Base-by-base conservation (phyloP, 1,284 basidiomycete genomes). In the Cryptococcus sp. region DNA sequence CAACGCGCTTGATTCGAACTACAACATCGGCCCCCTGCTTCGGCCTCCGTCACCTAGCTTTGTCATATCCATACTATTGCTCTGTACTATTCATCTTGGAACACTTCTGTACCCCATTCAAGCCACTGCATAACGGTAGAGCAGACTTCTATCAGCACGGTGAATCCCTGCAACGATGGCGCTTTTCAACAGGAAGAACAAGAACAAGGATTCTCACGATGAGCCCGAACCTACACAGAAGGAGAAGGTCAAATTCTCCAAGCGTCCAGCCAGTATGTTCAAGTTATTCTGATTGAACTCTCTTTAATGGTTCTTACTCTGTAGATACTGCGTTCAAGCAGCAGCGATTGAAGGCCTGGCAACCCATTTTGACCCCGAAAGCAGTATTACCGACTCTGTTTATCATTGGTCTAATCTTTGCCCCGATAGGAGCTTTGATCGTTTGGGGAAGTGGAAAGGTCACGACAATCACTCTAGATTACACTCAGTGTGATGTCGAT, bases 281-380 rank as follows among this genome's bases (percentile, higher is more conserved):
- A n/a, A n/a, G n/a, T n/a, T n/a, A n/a, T n/a, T n/a, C n/a, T 34
- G 43, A 21, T 24, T 14, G 19, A 11, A 28, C 19, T 14, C 24
- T 36, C 34, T 25, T 36, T 31, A n/a, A n/a, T n/a, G n/a, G n/a
- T n/a, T 34, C 24, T 14, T 34, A 14, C 41, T 23, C 39, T 45
- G 39, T 40, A 83, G 91, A 98, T 77, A 98, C 94, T 48, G 94
- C 94, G 42, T 97, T 98, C 83, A 98, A 97, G 78, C 96, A 99
- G 75, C 96, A 99, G 77, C 88, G 96, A 52, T 83, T 99, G 70
- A 98, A 98, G 78, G 96, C 96, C 66, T 99, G 96, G 96, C 96
- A 99, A 80, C 96, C 96, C 18, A 97, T 99, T 70, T 82, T 98
- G 40, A 98, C 94, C 0, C 96, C 96, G 2, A 91, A 91, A 75